Evolutionary conservation across 139 green algal species (phyloP).

Genomic region (Pseudopediastrum boryanum): DNA sequence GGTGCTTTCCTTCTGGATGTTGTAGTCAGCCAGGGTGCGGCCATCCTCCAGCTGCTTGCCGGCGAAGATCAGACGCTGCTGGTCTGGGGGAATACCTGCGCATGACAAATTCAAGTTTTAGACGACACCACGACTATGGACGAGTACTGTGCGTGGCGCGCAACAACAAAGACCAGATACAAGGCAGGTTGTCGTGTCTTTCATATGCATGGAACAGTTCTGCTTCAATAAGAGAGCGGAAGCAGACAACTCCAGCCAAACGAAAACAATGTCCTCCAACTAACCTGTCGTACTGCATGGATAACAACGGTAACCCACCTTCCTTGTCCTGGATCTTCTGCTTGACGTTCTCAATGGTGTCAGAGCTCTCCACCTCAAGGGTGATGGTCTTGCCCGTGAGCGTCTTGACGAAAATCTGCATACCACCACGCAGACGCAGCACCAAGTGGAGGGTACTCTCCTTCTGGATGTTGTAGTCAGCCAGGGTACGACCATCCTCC

Average conservation of each 20-base stretch:
- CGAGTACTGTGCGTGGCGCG: no score
- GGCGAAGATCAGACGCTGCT: slow-evolving; percentile 95
- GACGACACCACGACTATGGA: neutral
- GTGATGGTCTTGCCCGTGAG: slow-evolving; percentile 88
- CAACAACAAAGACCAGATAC: no score
- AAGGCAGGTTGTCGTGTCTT: no score
- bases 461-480: slow-evolving; percentile 82
- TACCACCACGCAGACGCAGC: slow-evolving; percentile 68
- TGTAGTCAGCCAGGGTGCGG: slow-evolving; percentile 93
- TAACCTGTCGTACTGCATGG: no score
- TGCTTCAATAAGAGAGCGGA: no score
- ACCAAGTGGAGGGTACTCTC: slow-evolving; percentile 51
- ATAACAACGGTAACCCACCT: slow-evolving; percentile 33
- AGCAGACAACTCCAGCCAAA: no score
- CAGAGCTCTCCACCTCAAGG: slow-evolving; percentile 81
- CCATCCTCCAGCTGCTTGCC: slow-evolving; percentile 97
- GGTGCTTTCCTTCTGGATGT: slow-evolving; percentile 92
- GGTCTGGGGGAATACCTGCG: slow-evolving; percentile 87
- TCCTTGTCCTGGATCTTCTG: slow-evolving; percentile 68
- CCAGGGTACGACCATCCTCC: slow-evolving; percentile 77
- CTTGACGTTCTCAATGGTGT: slow-evolving; percentile 92
- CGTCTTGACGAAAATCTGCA: slow-evolving; percentile 96
- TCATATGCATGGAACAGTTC: no score
- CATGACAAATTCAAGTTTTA: no score
- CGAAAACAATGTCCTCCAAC: no score